Evolutionary conservation across 495 filamentous ascomycete species (phyloP), one percentile per base, ranked within the genome.

Genomic region (Hyaloscypha hepaticicola): DNA sequence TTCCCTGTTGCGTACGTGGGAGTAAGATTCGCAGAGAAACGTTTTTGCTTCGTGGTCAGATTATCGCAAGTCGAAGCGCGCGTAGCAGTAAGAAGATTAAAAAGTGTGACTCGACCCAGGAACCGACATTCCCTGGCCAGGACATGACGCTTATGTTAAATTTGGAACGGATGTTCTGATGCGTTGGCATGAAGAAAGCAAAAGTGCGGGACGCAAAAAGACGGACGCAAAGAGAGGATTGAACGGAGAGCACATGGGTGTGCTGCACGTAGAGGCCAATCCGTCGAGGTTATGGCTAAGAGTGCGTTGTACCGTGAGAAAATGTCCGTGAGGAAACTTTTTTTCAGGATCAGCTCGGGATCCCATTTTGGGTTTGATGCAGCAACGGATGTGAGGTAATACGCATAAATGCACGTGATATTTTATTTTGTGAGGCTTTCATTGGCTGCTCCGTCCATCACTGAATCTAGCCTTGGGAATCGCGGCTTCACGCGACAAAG

Each of bases 111-210:
- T 53, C 50, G 50, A 5, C 50, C 50, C 11, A 27, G 25, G 50
- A 19, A 53, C 22, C 9, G 50, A 27, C 19, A 26, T 9, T 21
- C 22, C 22, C 50, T 27, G 50, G 50, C 50, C 22, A 53, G 25
- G 50, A 26, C 50, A 53, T 53, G 9, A 6, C 16, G 50, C 50
- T 26, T 53, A 53, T 53, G 25, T 53, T 53, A 12, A 58, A 58
- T 49, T 49, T 33, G 29, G 24, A 58, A 29, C 22, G 52, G 48
- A 27, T 19, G 33, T 34, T 12, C 14, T 49, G 61, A 64, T 64
- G 61, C 61, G 61, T 64, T 64, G 61, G 58, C 61, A 64, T 62
- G 48, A 63, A 56, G 41, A n/a, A 63, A 63, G 60, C 60, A 63
- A 55, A 27, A 25, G n/a, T 53, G n/a, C n/a, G 50, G 50, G 50